Percentiles rank a stretch among this genome's conserved stretches.
These are phyloP conservation scores for Populus nigra DNA, from an alignment of 345 rosid species.

Conservation along the genomic window DNA sequence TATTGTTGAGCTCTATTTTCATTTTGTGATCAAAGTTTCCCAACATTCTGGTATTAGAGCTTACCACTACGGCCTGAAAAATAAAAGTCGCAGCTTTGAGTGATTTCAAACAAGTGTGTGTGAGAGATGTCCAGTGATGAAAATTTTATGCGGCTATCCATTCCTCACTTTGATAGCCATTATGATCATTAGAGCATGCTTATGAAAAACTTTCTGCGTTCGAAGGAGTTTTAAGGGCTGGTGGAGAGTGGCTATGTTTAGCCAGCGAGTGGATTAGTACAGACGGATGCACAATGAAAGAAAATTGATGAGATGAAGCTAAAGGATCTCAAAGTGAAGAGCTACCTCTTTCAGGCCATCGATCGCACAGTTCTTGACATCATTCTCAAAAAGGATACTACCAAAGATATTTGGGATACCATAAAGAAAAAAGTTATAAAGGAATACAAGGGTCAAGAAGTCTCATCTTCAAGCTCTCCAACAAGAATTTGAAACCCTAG, in stretches of 20 bases:
- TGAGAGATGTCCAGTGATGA: not conserved
- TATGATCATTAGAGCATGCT: conserved; percentile 3
- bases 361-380: not conserved
- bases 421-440: not conserved
- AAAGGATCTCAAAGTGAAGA: not conserved
- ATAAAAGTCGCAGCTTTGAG: not conserved
- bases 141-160: not conserved
- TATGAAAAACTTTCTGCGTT: not conserved
- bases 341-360: not conserved
- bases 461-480: not conserved
- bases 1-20: too few relatives aligned
- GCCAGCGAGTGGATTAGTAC: not conserved
- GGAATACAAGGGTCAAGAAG: not conserved
- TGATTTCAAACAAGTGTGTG: not conserved
- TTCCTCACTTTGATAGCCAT: not conserved
- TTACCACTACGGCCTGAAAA: too few relatives aligned
- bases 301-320: not conserved
- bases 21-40: too few relatives aligned
- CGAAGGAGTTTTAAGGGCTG: not conserved
- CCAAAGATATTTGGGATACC: not conserved
- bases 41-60: not conserved
- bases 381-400: not conserved
- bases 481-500: not conserved
- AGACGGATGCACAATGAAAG: not conserved
- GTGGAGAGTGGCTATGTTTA: not conserved